Percentiles rank a stretch among this genome's conserved stretches.
These are phyloP conservation scores for Tricharina praecox DNA, from an alignment of 495 filamentous ascomycete species.

Conservation along the genomic window DNA sequence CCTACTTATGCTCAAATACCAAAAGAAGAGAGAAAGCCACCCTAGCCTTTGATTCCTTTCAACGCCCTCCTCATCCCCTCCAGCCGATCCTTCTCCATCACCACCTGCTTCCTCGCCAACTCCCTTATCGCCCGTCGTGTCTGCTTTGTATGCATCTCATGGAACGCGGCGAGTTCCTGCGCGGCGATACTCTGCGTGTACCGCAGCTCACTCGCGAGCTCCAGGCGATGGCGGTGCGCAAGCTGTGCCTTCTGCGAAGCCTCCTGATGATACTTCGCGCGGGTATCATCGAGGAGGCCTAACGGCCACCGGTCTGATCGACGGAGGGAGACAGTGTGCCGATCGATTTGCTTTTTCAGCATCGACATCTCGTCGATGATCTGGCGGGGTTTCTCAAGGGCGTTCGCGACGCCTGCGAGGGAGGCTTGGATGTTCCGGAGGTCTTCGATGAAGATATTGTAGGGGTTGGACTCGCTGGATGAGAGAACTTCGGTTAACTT, in stretches of 20 bases:
- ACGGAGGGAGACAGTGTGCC: slow-evolving; percentile 52
- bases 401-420: slow-evolving; percentile 58
- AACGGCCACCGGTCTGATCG: slow-evolving; percentile 64
- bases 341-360: slow-evolving; percentile 51
- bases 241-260: slow-evolving; percentile 55
- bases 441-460: slow-evolving; percentile 51
- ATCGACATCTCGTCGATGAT: slow-evolving; percentile 54
- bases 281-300: slow-evolving; percentile 73
- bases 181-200: slow-evolving; percentile 92
- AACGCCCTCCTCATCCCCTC: slow-evolving; percentile 66
- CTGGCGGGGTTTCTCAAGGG: slow-evolving; percentile 63
- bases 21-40: too few species aligned
- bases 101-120: slow-evolving; percentile 59
- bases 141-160: slow-evolving; percentile 65
- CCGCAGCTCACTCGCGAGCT: slow-evolving; percentile 56
- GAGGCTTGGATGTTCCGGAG: slow-evolving; percentile 62
- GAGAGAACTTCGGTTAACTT: slow-evolving; percentile 50
- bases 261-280: slow-evolving; percentile 52
- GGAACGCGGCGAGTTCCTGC: slow-evolving; percentile 80
- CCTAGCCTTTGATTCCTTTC: slow-evolving; percentile 28
- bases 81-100: slow-evolving; percentile 59
- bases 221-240: slow-evolving; percentile 45
- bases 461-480: slow-evolving; percentile 57
- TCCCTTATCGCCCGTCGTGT: slow-evolving; percentile 55
- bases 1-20: too few species aligned